Evolutionary conservation across 495 filamentous ascomycete species (phyloP).

Genomic region (Penicillium dipodomyicola): DNA sequence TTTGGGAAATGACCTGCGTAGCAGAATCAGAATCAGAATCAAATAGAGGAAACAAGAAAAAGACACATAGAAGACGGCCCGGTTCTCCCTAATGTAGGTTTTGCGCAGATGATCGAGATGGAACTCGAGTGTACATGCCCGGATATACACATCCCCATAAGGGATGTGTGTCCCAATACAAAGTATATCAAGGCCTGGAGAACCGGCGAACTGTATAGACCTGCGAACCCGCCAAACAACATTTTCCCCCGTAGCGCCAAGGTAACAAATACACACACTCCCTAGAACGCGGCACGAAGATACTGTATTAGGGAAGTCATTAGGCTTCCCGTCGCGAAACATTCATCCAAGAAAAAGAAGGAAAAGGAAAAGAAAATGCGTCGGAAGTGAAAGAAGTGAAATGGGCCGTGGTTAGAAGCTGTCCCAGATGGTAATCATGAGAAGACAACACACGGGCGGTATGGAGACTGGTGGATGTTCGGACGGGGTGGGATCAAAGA

Average conservation of each 20-base stretch:
- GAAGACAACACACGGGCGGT: conserved; percentile 5
- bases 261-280: conserved; percentile 39
- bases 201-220: conserved; percentile 39
- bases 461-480: conserved; percentile 22
- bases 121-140: conserved; percentile 10
- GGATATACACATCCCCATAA: conserved; percentile 2
- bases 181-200: conserved; percentile 34
- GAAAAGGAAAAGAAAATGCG: conserved; percentile 19
- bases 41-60: conserved; percentile 9
- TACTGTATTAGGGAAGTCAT: conserved; percentile 44
- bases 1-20: conserved; percentile 3
- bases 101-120: conserved; percentile 11
- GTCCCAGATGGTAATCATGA: neutral
- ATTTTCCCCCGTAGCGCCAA: conserved; percentile 43
- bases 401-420: conserved; percentile 7
- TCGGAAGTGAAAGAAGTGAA: conserved; percentile 17
- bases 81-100: conserved; percentile 21
- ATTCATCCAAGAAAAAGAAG: conserved; percentile 25
- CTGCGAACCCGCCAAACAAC: conserved; percentile 37
- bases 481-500: conserved; percentile 23
- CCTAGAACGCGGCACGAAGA: conserved; percentile 39
- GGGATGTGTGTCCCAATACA: conserved; percentile 12
- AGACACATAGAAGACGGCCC: conserved; percentile 21
- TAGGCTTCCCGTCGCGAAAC: conserved; percentile 33
- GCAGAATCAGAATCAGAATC: conserved; percentile 1